Percentiles rank a stretch among this genome's conserved stretches.
Evolutionary conservation across 1,284 basidiomycete genomes (phyloP).

Genomic region (Vanrija humicola): DNA sequence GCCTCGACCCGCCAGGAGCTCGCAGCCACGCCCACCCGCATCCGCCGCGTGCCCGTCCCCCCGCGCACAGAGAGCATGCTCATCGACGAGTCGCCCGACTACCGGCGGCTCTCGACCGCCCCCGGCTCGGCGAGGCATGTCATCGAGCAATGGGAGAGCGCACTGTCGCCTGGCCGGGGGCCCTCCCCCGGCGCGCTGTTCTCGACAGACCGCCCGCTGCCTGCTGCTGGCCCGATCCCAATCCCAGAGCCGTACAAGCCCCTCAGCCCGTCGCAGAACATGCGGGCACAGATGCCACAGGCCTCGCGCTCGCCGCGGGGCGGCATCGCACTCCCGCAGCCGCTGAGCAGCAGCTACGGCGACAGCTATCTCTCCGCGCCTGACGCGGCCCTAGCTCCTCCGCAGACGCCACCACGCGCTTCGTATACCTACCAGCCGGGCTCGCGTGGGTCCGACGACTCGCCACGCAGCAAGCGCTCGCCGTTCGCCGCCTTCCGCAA

Average conservation of each 20-base stretch:
- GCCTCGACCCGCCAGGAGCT: background rate
- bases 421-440: too few species aligned
- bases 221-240: background rate
- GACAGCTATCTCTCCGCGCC: too few species aligned
- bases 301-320: too few species aligned
- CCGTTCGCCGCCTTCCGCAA: too few species aligned
- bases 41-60: constrained; percentile 10
- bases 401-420: too few species aligned
- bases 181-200: background rate
- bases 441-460: too few species aligned
- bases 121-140: constrained; percentile 33
- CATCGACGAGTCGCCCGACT: background rate
- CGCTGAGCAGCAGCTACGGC: too few species aligned
- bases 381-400: too few species aligned
- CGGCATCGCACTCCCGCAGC: too few species aligned
- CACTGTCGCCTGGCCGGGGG: background rate
- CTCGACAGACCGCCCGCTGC: constrained; percentile 5
- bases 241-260: background rate
- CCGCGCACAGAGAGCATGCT: background rate
- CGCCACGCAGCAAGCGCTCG: too few species aligned
- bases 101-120: constrained; percentile 9
- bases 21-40: constrained; percentile 22
- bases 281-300: too few species aligned
- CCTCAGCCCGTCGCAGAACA: too few species aligned
- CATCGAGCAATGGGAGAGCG: constrained; percentile 42